Evolutionary conservation across 176 grass and related monocot genomes (phyloP).

Genomic region (Guadua angustifolia): DNA sequence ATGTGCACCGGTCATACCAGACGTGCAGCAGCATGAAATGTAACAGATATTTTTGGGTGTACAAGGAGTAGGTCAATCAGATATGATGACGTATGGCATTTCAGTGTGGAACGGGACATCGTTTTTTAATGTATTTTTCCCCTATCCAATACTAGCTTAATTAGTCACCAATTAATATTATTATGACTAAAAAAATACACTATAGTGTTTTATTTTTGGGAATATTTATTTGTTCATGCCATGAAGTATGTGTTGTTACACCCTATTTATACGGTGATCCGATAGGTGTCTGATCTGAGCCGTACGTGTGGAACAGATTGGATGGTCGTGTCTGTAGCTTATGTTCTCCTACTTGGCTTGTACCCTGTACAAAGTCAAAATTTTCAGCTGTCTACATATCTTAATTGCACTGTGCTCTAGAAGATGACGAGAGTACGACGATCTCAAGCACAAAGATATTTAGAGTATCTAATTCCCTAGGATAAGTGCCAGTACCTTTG

Average conservation of each 20-base stretch:
- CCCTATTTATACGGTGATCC: not conserved
- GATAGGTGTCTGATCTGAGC: not conserved
- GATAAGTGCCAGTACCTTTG: slow-evolving; percentile 6
- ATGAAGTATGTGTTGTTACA: not conserved
- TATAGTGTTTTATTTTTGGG: not conserved
- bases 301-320: not conserved
- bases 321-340: not conserved
- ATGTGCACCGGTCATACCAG: slow-evolving; percentile 36
- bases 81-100: slow-evolving; percentile 28
- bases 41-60: slow-evolving; percentile 37
- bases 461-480: slow-evolving; percentile 18
- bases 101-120: not conserved
- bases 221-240: not conserved
- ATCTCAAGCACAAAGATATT: not conserved
- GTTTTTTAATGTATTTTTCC: not conserved
- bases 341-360: not conserved
- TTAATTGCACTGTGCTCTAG: not conserved
- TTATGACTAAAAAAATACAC: not conserved
- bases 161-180: not conserved
- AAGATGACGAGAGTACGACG: not conserved
- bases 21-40: slow-evolving; percentile 55
- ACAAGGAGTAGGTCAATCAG: slow-evolving; percentile 41
- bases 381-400: not conserved
- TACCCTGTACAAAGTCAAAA: slow-evolving; percentile 5
- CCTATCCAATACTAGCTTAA: not conserved